These are phyloP conservation scores for Calocybe indica DNA, from an alignment of 768 basidiomycete species.

Conservation along the genomic window DNA sequence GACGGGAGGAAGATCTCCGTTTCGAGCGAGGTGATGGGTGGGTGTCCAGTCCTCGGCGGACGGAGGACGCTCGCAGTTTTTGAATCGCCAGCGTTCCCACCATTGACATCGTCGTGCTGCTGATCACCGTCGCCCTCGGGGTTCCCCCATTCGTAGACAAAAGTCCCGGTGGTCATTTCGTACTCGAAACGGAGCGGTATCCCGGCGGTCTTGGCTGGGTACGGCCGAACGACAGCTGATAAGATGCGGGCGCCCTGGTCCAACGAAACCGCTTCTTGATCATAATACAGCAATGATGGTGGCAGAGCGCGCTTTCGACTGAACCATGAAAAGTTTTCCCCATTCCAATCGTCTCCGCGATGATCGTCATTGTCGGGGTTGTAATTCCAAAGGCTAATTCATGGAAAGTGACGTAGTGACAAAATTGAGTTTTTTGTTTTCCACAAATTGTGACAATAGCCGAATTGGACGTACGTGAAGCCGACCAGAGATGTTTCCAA, in stretches of 20 bases:
- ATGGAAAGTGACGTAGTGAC: background rate
- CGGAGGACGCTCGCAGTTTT: conserved; percentile 16
- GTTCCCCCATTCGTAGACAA: conserved; percentile 60
- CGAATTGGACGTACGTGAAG: conserved; percentile 65
- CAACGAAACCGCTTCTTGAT: conserved; percentile 60
- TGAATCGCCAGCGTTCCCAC: background rate
- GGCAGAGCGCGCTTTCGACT: conserved; percentile 54
- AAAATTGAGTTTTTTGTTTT: background rate
- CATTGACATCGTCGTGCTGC: background rate
- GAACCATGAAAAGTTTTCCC: conserved; percentile 98
- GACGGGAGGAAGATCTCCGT: conserved; percentile 85
- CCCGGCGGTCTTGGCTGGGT: conserved; percentile 86
- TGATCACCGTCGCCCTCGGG: conserved; percentile 15
- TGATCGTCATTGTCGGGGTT: conserved; percentile 81
- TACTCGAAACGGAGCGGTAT: conserved; percentile 71
- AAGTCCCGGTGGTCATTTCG: conserved; percentile 68
- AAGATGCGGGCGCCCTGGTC: conserved; percentile 83
- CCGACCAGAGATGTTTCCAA: conserved; percentile 73
- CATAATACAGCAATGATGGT: conserved; percentile 45
- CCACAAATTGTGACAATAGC: background rate
- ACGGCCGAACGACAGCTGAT: conserved; percentile 78
- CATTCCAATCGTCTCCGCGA: conserved; percentile 87
- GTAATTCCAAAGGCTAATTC: conserved; percentile 84
- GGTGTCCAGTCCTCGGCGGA: conserved; percentile 36
- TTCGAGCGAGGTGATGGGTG: conserved; percentile 42